Base-by-base conservation (phyloP, 1,284 basidiomycete species). In the Anthracocystis panici-leucophaei region DNA sequence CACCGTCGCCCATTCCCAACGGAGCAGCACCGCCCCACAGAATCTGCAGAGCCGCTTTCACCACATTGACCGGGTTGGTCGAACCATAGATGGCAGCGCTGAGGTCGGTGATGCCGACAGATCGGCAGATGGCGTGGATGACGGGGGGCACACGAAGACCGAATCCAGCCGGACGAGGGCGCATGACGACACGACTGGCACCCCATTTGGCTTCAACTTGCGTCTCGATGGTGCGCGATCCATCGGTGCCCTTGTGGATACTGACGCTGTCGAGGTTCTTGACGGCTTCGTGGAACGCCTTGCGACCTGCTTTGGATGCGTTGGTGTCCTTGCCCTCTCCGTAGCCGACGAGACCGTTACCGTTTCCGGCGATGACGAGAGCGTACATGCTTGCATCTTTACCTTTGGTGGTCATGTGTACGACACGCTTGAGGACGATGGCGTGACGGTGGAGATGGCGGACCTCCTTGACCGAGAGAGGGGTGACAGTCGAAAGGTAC, bases 71-170 rank as follows among this genome's bases (percentile, higher is more conserved):
- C 44, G 90, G 90, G 86, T 96, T 97, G 75, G 93, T 88, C 78
- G 92, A 95, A 38, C 95, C 95, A 90, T 93, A 92, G 44, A 98
- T 93, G 86, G 95, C 95, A 29, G 93, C 96, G 77, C 92, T 93
- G 49, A 93, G 89, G 86, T 99, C 96, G 84, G 93, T 92, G 87
- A 98, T 93, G 12, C 96, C 96, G 2, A 93, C 94, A 0, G 95
- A 94, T 79, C 93, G 92, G 81, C 95, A 89, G 56, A 99, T 89
- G 52, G 88, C 86, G 86, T 98, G 95, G 58, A 98, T 88, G 79
- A 92, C 90, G 9, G 93, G 94, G 75, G 96, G 94, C 81, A 93
- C 94, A 75, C 92, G 90, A 54, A 99, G 88, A 11, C 96, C 96
- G 85, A 97, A 97, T 3, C 96, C 95, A 23, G 86, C 83, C 3